These are phyloP conservation scores for Phyllosticta capitalensis DNA, from an alignment of 2,329 filamentous ascomycete genomes.

Conservation along the genomic window DNA sequence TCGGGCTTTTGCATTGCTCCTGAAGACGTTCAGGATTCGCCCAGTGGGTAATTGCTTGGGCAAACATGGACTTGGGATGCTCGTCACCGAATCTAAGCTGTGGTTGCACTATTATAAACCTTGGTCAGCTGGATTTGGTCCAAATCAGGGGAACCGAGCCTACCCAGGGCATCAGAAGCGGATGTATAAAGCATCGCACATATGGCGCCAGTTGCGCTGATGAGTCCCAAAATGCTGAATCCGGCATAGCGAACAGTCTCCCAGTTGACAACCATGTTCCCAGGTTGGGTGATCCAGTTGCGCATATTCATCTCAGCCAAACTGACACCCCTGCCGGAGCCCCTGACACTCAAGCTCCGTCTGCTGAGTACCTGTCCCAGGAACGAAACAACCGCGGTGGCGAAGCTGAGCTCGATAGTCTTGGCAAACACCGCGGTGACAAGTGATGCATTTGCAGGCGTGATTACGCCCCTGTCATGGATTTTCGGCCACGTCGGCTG, in stretches of 20 bases:
- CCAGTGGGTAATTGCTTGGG: slow-evolving; percentile 52
- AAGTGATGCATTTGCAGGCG: slow-evolving; percentile 55
- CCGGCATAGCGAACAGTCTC: slow-evolving; percentile 56
- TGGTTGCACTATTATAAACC: slow-evolving; percentile 49
- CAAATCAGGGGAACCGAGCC: neutral
- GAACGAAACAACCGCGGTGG: slow-evolving; percentile 66
- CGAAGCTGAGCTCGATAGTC: slow-evolving; percentile 67
- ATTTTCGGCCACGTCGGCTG: slow-evolving; percentile 57
- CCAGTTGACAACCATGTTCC: slow-evolving; percentile 61
- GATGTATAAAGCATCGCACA: slow-evolving; percentile 66
- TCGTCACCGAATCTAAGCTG: slow-evolving; percentile 53
- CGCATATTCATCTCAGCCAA: slow-evolving; percentile 72
- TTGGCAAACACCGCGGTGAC: slow-evolving; percentile 64
- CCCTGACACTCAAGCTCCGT: slow-evolving; percentile 48
- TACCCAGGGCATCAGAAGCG: slow-evolving; percentile 59
- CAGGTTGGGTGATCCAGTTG: slow-evolving; percentile 56
- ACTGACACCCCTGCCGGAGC: slow-evolving; percentile 52
- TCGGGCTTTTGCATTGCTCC: slow-evolving; percentile 51
- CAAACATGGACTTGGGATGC: slow-evolving; percentile 42
- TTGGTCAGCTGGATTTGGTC: neutral
- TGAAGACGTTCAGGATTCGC: slow-evolving; percentile 52
- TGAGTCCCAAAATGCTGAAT: slow-evolving; percentile 51
- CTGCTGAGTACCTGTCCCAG: slow-evolving; percentile 67
- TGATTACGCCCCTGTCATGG: slow-evolving; percentile 42
- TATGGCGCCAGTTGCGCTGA: slow-evolving; percentile 56